A percentile compares a stretch with the other conserved stretches of the same genome.
phyloP scores from a whole-genome alignment of 164 flowering plant species.

The Vitis rupestris region DNA sequence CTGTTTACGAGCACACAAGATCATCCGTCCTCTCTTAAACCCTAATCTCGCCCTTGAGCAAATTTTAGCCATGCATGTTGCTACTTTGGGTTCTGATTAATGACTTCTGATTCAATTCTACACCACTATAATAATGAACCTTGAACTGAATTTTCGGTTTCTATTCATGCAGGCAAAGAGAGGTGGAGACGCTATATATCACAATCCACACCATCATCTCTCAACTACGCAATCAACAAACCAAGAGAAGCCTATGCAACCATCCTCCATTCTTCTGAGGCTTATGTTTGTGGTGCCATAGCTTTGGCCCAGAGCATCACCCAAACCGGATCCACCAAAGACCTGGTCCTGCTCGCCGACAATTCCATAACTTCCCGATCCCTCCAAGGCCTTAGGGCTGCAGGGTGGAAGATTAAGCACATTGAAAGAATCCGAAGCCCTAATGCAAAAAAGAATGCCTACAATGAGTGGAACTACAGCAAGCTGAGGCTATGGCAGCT shows the following conservation, averaged over 20 bases:
- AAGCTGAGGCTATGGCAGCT: constrained; percentile 84
- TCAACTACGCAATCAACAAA: constrained; percentile 2
- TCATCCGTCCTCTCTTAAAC: too few species aligned
- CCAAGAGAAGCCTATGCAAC: constrained; percentile 76
- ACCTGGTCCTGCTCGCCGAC: constrained; percentile 79
- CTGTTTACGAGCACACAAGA: too few species aligned
- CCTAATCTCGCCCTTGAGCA: too few species aligned
- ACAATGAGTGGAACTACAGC: constrained; percentile 93
- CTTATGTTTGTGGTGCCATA: constrained; percentile 82
- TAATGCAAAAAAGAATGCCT: constrained; percentile 42
- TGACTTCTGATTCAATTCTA: too few species aligned
- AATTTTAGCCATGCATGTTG: too few species aligned
- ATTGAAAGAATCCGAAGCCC: constrained; percentile 65
- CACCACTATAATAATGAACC: neutral
- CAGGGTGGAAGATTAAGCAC: constrained; percentile 76
- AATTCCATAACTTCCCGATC: constrained; percentile 34
- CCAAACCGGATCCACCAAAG: constrained; percentile 51
- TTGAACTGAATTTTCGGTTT: neutral
- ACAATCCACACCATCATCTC: neutral
- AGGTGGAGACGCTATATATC: neutral
- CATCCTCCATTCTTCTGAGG: constrained; percentile 76
- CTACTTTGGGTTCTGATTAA: too few species aligned
- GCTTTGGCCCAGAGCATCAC: constrained; percentile 78
- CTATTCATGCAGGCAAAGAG: constrained; percentile 23
- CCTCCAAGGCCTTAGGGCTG: constrained; percentile 39